Base-by-base conservation (phyloP, 2,329 filamentous ascomycete genomes). In the Ilyonectria robusta region DNA sequence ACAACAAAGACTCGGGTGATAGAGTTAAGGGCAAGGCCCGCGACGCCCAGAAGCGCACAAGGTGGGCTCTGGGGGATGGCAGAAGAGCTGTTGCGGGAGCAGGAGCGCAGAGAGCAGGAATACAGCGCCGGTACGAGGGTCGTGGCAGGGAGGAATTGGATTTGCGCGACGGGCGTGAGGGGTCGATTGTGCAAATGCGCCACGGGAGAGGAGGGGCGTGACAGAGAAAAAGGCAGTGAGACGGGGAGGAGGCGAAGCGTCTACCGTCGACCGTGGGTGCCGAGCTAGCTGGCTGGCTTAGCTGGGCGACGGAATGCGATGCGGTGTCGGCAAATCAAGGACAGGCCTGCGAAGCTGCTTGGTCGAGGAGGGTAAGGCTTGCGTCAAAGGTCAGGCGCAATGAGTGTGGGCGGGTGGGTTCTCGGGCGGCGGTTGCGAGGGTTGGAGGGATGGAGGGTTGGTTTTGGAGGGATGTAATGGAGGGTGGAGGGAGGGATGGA, bases 101-200 rank as follows among this genome's bases (percentile, higher is more conserved):
- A 72, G 71, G 56, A 60, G 57, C 59, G 42, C 51, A 61, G 66
- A 72, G 53, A 70, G 61, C 62, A 73, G 65, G 66, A 71, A 57
- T 62, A 67, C 55, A 75, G 58, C 58, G 60, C 68, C 60, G 68
- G 68, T 74, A 62, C 62, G 66, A 75, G 73, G 68, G 70, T 73
- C 71, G 72, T 72, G 72, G 73, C 68, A 62, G 74, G 61, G 73
- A 75, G 63, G 72, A 75, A 73, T 68, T 75, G 70, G 71, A 74
- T 66, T 71, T 71, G 72, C 71, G 70, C 72, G 56, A 75, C 72
- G 54, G 59, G 62, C 46, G 65, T 68, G 72, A 74, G 72, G 72
- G 72, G 72, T 70, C 67, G 69, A 71, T 67, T 72, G 70, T 57
- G 65, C 64, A 65, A 65, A 72, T 72, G 68, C 73, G 71, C 71